These are phyloP conservation scores for Leccinum obscurum DNA, from an alignment of 768 basidiomycete genomes.

Conservation along the genomic window DNA sequence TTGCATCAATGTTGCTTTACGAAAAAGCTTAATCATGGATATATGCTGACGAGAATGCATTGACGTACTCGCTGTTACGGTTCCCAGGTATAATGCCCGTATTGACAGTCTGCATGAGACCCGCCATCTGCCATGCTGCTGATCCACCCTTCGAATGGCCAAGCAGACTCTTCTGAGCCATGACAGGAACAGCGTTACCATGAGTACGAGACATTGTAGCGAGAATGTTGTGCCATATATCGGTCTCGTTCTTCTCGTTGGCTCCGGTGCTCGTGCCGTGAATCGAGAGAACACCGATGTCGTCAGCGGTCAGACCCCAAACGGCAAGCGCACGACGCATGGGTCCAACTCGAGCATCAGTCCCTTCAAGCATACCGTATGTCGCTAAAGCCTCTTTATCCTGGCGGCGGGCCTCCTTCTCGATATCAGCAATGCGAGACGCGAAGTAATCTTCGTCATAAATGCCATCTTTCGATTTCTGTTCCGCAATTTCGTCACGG, in stretches of 20 bases:
- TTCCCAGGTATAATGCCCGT: conserved; percentile 93
- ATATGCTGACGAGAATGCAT: neutral
- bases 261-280: conserved; percentile 88
- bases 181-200: conserved; percentile 96
- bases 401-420: conserved; percentile 87
- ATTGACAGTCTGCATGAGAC: conserved; percentile 81
- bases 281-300: conserved; percentile 87
- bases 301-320: conserved; percentile 93
- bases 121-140: conserved; percentile 97
- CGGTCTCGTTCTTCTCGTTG: conserved; percentile 97
- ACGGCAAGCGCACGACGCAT: conserved; percentile 94
- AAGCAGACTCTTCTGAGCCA: conserved; percentile 96
- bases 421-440: conserved; percentile 77
- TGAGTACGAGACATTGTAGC: conserved; percentile 83
- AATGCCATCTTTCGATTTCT: conserved; percentile 50
- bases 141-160: conserved; percentile 99
- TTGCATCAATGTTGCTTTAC: conserved; percentile 85
- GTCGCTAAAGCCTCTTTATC: conserved; percentile 91
- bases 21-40: conserved; percentile 1
- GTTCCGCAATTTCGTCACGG: conserved; percentile 70
- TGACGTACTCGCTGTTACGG: conserved; percentile 89
- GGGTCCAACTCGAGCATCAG: conserved; percentile 83
- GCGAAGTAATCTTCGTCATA: conserved; percentile 71
- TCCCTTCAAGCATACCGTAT: conserved; percentile 94
- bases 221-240: conserved; percentile 96